Conservation (phyloP, 768 basidiomycete genomes). For the Pulveroboletus sp. region DNA sequence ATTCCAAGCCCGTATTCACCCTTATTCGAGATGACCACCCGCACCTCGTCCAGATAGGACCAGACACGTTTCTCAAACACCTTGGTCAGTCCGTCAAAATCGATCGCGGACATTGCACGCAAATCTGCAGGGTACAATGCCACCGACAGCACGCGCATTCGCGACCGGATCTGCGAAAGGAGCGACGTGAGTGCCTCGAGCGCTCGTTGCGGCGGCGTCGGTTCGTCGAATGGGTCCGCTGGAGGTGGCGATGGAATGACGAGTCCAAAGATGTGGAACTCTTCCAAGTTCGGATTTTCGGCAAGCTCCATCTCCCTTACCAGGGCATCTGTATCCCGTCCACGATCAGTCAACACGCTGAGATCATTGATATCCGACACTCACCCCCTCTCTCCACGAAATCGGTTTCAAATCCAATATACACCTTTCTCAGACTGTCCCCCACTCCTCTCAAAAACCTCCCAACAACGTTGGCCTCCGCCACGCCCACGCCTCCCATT, state of each 20-base stretch:
- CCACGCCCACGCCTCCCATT: slow-evolving; percentile 26
- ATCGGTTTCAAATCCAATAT: slow-evolving; percentile 30
- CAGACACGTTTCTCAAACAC: slow-evolving; percentile 24
- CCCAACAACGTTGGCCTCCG: slow-evolving; percentile 26
- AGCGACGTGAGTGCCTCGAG: slow-evolving; percentile 25
- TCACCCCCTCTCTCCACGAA: slow-evolving; percentile 30
- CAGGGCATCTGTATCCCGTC: slow-evolving; percentile 16
- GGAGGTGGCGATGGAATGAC: slow-evolving; percentile 30
- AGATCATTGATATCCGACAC: neutral
- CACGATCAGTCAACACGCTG: slow-evolving; percentile 6
- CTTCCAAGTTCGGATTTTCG: slow-evolving; percentile 23
- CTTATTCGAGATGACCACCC: slow-evolving; percentile 30
- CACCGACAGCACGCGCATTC: slow-evolving; percentile 30
- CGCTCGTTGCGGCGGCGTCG: slow-evolving; percentile 6
- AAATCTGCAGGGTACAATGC: slow-evolving; percentile 32
- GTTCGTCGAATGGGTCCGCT: slow-evolving; percentile 18
- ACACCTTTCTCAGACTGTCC: slow-evolving; percentile 20
- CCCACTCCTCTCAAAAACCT: slow-evolving; percentile 24
- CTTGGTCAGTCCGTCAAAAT: slow-evolving; percentile 27
- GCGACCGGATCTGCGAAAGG: slow-evolving; percentile 25
- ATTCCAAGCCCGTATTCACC: slow-evolving; percentile 24
- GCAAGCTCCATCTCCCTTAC: slow-evolving; percentile 27
- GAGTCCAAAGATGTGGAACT: slow-evolving; percentile 32
- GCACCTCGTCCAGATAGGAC: slow-evolving; percentile 24
- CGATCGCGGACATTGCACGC: slow-evolving; percentile 25